Conservation (phyloP, 352 stramenopile genomes). For the Peronosclerospora sorghi region DNA sequence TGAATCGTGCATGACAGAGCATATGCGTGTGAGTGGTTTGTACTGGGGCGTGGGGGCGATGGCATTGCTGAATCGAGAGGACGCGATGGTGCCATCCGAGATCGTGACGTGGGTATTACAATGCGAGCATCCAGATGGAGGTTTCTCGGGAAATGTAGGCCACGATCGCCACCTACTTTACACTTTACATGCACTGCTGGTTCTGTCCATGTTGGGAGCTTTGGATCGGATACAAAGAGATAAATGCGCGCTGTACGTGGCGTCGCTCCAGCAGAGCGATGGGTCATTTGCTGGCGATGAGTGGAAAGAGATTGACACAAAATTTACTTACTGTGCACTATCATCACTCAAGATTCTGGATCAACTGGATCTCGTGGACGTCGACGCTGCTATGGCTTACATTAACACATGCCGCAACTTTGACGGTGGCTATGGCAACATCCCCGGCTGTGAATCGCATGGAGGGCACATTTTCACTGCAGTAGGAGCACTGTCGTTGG, state of each 20-base stretch:
- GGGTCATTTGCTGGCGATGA: constrained; percentile 95
- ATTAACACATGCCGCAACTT: constrained; percentile 96
- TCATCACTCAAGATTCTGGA: constrained; percentile 91
- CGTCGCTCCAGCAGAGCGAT: constrained; percentile 90
- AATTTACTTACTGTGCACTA: constrained; percentile 98
- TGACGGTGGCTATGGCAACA: constrained; percentile 87
- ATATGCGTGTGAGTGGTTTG: constrained; percentile 95
- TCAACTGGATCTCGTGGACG: constrained; percentile 75
- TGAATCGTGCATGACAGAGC: constrained; percentile 91
- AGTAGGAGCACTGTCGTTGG: constrained; percentile 90
- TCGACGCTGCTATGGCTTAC: constrained; percentile 86
- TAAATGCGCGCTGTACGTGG: constrained; percentile 77
- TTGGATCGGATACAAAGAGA: constrained; percentile 75
- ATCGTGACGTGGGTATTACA: constrained; percentile 93
- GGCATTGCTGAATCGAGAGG: constrained; percentile 84
- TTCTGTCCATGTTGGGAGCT: constrained; percentile 90
- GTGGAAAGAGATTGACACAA: constrained; percentile 97
- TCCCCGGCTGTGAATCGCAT: constrained; percentile 94
- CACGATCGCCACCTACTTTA: constrained; percentile 98
- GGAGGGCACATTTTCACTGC: constrained; percentile 97
- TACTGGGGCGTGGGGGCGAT: constrained; percentile 97
- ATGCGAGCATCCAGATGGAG: constrained; percentile 86
- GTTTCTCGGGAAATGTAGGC: constrained; percentile 93
- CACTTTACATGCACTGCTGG: constrained; percentile 95
- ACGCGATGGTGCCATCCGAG: constrained; percentile 68